Evolutionary conservation across 495 filamentous ascomycete genomes (phyloP).

Genomic region (Lasiosphaeria miniovina): DNA sequence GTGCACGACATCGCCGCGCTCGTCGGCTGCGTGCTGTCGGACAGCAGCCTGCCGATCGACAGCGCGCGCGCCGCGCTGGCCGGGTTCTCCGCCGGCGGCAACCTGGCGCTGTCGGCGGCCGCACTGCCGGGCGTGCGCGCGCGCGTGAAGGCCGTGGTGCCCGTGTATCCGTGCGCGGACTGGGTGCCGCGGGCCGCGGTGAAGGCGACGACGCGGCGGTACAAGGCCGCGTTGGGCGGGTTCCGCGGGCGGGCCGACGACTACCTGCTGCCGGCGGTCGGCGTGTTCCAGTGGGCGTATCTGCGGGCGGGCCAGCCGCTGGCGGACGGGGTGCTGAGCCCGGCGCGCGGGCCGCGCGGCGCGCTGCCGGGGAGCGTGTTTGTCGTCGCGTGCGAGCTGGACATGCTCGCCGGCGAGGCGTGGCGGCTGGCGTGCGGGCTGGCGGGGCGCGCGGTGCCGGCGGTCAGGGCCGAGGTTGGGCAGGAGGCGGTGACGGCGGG

Average conservation of each 20-base stretch:
- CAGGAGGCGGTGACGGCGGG: constrained; percentile 11
- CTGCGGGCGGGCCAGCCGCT: constrained; percentile 18
- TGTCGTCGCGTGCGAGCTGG: constrained; percentile 53
- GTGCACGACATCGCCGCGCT: constrained; percentile 34
- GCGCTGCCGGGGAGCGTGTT: constrained; percentile 36
- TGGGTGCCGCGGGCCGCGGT: constrained; percentile 10
- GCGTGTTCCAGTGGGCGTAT: constrained; percentile 35
- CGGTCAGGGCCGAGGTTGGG: constrained; percentile 14
- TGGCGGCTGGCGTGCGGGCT: constrained; percentile 37
- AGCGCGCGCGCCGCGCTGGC: constrained; percentile 28
- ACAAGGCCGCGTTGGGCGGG: constrained; percentile 31
- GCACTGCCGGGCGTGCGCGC: constrained; percentile 27
- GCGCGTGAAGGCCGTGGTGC: constrained; percentile 29
- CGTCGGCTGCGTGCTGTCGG: constrained; percentile 22
- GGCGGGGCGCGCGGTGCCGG: constrained; percentile 23
- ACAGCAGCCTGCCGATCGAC: constrained; percentile 33
- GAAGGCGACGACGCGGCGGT: constrained; percentile 28
- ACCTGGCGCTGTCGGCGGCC: constrained; percentile 29
- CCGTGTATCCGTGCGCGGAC: constrained; percentile 36
- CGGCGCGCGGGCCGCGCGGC: constrained; percentile 26
- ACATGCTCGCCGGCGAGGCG: constrained; percentile 37
- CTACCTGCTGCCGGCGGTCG: constrained; percentile 18
- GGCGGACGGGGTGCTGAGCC: constrained; percentile 32
- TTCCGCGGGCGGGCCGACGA: constrained; percentile 26
- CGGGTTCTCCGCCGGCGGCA: constrained; percentile 40